Base-by-base conservation (phyloP, 2,329 filamentous ascomycete genomes). In the Cladosporium sphaerospermum region DNA sequence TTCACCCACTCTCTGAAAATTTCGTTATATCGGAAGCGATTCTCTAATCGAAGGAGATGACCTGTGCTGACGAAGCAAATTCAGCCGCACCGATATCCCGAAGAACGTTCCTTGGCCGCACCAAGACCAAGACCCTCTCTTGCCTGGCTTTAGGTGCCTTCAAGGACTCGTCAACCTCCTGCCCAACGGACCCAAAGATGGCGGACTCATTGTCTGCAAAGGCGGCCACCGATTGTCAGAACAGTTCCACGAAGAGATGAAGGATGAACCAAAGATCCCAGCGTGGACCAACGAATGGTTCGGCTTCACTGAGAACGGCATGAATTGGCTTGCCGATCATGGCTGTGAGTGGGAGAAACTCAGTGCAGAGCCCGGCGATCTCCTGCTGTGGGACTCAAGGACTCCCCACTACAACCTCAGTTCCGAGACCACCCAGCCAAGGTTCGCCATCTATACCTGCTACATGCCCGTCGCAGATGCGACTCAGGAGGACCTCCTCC, bases 101-200 rank as follows among this genome's bases (percentile, higher is more conserved):
- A 41, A 49, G 18, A 44, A 45, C n/a, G 33, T n/a, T n/a, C 37
- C 11, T 9, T 7, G 73, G 73, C 57, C 68, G 68, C 42, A 63
- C 57, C 8, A 66, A 74, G 16, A 31, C 23, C 73, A 76, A 56
- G 69, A 75, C 50, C 74, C 71, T 1, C 64, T 63, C 6, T 70
- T 68, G 57, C 68, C 67, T 10, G 77, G 76, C 0, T 77, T 80
- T 61, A 69, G 75, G 2, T 80, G 77, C 57, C 66, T 77, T 2
- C 77, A 79, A 55, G 77, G 77, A 4, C 67, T 79, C 0, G 73
- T 79, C 2, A 79, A 79, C 60, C 57, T 75, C 6, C 55, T 66
- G 3, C 67, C 64, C 2, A 68, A 67, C 23, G 69, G 69, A 0
- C 66, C 67, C 1, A 58, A 70, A 6, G 69, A 72, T 52, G 69